Evolutionary conservation across 768 basidiomycete species (phyloP).

Genomic region (Crepidotus variabilis): DNA sequence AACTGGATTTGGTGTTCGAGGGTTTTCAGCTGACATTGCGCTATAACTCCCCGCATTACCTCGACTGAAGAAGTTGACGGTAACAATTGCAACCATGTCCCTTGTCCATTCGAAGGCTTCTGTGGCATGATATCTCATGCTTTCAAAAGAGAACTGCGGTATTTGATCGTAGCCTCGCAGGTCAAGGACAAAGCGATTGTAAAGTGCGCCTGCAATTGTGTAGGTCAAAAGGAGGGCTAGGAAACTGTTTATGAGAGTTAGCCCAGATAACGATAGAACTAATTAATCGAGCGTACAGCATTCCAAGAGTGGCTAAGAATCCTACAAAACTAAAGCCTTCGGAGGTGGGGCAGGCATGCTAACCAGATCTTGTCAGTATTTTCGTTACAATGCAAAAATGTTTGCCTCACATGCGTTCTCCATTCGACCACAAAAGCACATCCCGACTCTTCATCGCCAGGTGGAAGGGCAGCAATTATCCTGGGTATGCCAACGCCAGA

Average conservation of each 20-base stretch:
- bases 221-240: conserved; percentile 59
- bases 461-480: conserved; percentile 68
- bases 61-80: conserved; percentile 19
- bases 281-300: conserved; percentile 45
- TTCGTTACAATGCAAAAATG: background rate
- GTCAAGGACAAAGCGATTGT: conserved; percentile 75
- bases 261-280: background rate
- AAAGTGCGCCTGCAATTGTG: conserved; percentile 64
- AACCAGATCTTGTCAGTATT: conserved; percentile 1
- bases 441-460: conserved; percentile 53
- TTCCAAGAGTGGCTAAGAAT: conserved; percentile 50
- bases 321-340: conserved; percentile 49
- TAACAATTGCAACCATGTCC: conserved; percentile 25
- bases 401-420: conserved; percentile 65
- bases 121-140: conserved; percentile 43
- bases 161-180: conserved; percentile 71
- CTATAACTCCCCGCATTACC: conserved; percentile 9
- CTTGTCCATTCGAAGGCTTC: conserved; percentile 43
- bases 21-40: conserved; percentile 14
- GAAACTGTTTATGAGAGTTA: conserved; percentile 30
- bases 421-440: conserved; percentile 85
- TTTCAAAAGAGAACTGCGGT: conserved; percentile 57
- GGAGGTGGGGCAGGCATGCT: conserved; percentile 74
- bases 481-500: conserved; percentile 49
- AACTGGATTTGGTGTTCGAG: conserved; percentile 31